These are phyloP conservation scores for Isoetes engelmannii DNA, from an alignment of 83 land plant species.

Conservation along the genomic window DNA sequence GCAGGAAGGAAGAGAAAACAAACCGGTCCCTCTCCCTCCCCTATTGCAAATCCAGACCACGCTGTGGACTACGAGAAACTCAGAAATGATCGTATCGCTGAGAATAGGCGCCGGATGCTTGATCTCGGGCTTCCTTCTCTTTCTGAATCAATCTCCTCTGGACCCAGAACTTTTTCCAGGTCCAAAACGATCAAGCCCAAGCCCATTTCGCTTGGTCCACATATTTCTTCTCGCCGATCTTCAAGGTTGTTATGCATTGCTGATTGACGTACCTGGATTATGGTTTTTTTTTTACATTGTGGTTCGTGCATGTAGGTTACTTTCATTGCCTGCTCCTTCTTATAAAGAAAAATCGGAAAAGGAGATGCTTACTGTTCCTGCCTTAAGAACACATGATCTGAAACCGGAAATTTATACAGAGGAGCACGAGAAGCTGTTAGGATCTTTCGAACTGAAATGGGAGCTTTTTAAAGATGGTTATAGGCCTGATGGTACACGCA, in stretches of 20 bases:
- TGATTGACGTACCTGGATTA: slow-evolving; percentile 2
- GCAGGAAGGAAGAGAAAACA: too few relatives aligned
- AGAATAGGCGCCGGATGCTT: slow-evolving; percentile 31
- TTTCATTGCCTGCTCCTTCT: slow-evolving; percentile 19
- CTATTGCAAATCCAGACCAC: too few relatives aligned
- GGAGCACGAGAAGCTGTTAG: slow-evolving; percentile 63
- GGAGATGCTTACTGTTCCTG: slow-evolving; percentile 3
- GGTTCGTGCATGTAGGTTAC: slow-evolving; percentile 12
- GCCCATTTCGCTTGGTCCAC: not conserved
- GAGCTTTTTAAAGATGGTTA: slow-evolving; percentile 53
- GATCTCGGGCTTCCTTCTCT: slow-evolving; percentile 23
- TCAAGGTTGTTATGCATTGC: slow-evolving; percentile 16
- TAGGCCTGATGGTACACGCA: slow-evolving; percentile 43
- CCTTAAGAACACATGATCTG: slow-evolving; percentile 5
- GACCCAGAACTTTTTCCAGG: not conserved
- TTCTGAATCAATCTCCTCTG: slow-evolving; percentile 13
- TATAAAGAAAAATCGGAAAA: slow-evolving; percentile 8
- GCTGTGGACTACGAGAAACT: slow-evolving; percentile 24
- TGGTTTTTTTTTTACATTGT: not conserved
- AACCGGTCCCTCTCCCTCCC: too few relatives aligned
- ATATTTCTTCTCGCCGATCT: slow-evolving; percentile 26
- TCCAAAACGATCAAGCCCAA: not conserved
- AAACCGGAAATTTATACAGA: slow-evolving; percentile 57
- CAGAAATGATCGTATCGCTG: slow-evolving; percentile 18
- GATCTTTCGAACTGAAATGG: slow-evolving; percentile 41